Evolutionary conservation across 768 basidiomycete species (phyloP), one percentile per base, ranked within the genome.

Genomic region (Megacollybia marginata): DNA sequence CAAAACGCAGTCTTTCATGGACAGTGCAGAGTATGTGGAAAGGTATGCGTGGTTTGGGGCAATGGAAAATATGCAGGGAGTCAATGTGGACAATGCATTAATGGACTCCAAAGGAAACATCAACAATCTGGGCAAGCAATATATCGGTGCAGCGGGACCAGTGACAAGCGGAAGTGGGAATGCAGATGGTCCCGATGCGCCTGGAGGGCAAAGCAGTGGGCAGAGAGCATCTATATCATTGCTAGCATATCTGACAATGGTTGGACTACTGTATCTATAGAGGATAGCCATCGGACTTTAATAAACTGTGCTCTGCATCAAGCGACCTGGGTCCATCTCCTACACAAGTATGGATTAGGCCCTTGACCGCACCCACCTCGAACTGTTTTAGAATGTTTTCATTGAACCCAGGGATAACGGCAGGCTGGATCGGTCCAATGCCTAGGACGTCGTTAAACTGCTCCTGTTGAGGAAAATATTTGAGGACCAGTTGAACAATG

Each of bases 291-390:
- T 85, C 72, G 1, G 57, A 58, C 1, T 74, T 78, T 54, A 98
- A 66, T 55, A 99, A 61, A 19, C 80, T 67, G 57, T 90, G 88
- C 46, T 77, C 76, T 31, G 59, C 57, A 32, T 66, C 75, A 33
- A 96, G 65, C 15, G 80, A 78, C 54, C 87, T 75, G 0, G 95
- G 95, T 0, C 95, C 94, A 60, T 92, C 93, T 1, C 95, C 95
- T 8, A 97, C 90, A 42, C 77, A 73, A 9, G 95, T 97, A 66
- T 95, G 92, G 47, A 98, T 97, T 61, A 97, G 74, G 4, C 82
- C 74, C 67, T 91, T 91, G 36, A 98, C 92, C 2, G 88, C 82
- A 1, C 88, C 93, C 8, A 77, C 70, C 15, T 75, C 78, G 62
- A 82, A 90, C 45, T 70, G 74, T 65, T 83, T 84, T 33, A 87